Evolutionary conservation across 768 basidiomycete species (phyloP), one percentile per base, ranked within the genome.

Genomic region (Strobilomyces echinocephalus): DNA sequence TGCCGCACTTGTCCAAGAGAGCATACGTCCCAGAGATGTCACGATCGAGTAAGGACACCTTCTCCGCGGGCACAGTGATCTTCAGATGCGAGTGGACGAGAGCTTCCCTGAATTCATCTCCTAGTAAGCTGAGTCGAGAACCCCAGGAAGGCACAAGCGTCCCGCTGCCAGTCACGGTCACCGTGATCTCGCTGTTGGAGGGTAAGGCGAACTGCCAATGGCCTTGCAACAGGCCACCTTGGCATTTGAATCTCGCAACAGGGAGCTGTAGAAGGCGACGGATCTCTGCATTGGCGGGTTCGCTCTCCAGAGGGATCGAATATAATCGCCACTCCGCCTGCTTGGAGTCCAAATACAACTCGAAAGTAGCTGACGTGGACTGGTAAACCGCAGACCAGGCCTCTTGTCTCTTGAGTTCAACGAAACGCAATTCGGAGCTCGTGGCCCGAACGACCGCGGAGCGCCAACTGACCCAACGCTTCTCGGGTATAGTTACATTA

Each of bases 321-420:
- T 83, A 95, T 12, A 97, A 71, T 12, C 88, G 81, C 95, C 94
- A 97, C 68, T 95, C 89, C 2, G 88, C 83, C 54, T 84, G 84
- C 62, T 79, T 79, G 35, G 82, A 83, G 63, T 92, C 82, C 12
- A 97, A 76, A 49, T 81, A 77, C 15, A 97, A 78, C 63, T 95
- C 89, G 41, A 95, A 78, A 2, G 69, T 73, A 10, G 87, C 93
- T 3, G 76, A 67, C 0, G 86, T 73, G 0, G 90, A 88, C 59
- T 84, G 82, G 69, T 88, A 97, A 18, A 84, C 73, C 1, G 80
- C 90, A 21, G 80, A 82, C 95, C 95, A 97, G 31, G 86, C 81
- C 55, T 89, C 86, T 67, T 95, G 92, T 30, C 95, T 85, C 68
- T 89, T 92, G 38, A 89, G 77, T 58, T 89, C 87, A 15, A 86